Evolutionary conservation across 2,329 filamentous ascomycete species (phyloP).

Genomic region (Cladorrhinum sp.): DNA sequence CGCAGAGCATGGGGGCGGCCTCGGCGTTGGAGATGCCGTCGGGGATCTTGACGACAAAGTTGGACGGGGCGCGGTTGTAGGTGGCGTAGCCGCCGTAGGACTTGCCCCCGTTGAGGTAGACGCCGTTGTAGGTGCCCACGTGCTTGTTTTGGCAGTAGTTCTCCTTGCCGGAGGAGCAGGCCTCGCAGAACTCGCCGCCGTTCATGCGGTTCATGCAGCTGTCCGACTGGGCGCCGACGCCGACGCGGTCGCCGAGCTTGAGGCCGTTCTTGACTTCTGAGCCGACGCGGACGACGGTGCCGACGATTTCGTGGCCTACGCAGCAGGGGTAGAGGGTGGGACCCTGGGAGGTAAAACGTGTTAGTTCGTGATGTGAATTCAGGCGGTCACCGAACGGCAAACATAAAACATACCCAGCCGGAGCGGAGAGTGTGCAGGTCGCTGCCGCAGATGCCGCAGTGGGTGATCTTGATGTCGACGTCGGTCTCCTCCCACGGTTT

Average conservation of each 20-base stretch:
- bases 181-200: slow-evolving; percentile 36
- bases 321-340: slow-evolving; percentile 41
- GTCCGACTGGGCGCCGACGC: slow-evolving; percentile 58
- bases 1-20: slow-evolving; percentile 66
- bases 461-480: slow-evolving; percentile 62
- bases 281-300: slow-evolving; percentile 54
- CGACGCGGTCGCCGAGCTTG: slow-evolving; percentile 60
- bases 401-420: slow-evolving; percentile 41
- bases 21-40: slow-evolving; percentile 39
- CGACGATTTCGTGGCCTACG: slow-evolving; percentile 65
- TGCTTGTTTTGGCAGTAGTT: slow-evolving; percentile 40
- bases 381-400: no score
- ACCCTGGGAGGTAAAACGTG: slow-evolving; percentile 21
- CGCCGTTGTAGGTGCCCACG: slow-evolving; percentile 52
- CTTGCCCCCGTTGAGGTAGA: slow-evolving; percentile 52
- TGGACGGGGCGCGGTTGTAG: slow-evolving; percentile 34
- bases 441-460: slow-evolving; percentile 64
- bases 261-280: slow-evolving; percentile 43
- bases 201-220: slow-evolving; percentile 45
- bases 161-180: slow-evolving; percentile 33
- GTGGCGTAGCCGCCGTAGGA: slow-evolving; percentile 55
- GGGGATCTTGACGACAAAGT: slow-evolving; percentile 50
- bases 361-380: no score
- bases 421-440: slow-evolving; percentile 58
- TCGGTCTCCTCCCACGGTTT: slow-evolving; percentile 66